A percentile compares a stretch with the other conserved stretches of the same genome.
Evolutionary conservation across 1,284 basidiomycete genomes (phyloP).

Genomic region (Cutaneotrichosporon mucoides): DNA sequence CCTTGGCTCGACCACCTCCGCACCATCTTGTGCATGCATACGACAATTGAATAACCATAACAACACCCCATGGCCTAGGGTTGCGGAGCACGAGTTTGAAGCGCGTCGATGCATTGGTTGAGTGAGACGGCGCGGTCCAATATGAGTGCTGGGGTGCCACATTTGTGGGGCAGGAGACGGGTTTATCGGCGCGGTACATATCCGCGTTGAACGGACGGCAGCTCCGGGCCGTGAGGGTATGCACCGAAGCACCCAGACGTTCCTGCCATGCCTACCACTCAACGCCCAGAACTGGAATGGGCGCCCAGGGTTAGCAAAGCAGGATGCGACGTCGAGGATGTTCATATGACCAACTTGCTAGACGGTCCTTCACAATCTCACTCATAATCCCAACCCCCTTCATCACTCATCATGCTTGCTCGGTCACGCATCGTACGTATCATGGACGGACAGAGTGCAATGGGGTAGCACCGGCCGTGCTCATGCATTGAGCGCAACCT

Average conservation of each 20-base stretch:
- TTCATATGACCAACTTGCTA: background rate
- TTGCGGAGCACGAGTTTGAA: background rate
- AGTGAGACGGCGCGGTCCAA: background rate
- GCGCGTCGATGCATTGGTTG: background rate
- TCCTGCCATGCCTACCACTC: too few species aligned
- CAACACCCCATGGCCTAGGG: too few species aligned
- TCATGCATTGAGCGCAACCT: background rate
- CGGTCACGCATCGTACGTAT: conserved; percentile 33
- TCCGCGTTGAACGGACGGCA: background rate
- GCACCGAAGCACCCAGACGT: too few species aligned
- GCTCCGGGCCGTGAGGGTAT: background rate
- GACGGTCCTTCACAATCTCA: background rate
- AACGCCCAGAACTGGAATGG: too few species aligned
- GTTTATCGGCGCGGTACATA: conserved; percentile 12
- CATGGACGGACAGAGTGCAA: too few species aligned
- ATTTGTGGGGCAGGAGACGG: conserved; percentile 10
- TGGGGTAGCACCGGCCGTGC: background rate
- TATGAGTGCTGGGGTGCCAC: conserved; percentile 1
- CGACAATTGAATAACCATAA: too few species aligned
- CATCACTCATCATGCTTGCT: conserved; percentile 25
- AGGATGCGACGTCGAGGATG: background rate
- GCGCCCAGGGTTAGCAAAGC: background rate
- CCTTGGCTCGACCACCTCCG: too few species aligned
- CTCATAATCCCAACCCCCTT: background rate
- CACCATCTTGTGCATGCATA: too few species aligned